phyloP scores from a whole-genome alignment of 2,329 filamentous ascomycete genomes.

The Dothidotthia symphoricarpi region DNA sequence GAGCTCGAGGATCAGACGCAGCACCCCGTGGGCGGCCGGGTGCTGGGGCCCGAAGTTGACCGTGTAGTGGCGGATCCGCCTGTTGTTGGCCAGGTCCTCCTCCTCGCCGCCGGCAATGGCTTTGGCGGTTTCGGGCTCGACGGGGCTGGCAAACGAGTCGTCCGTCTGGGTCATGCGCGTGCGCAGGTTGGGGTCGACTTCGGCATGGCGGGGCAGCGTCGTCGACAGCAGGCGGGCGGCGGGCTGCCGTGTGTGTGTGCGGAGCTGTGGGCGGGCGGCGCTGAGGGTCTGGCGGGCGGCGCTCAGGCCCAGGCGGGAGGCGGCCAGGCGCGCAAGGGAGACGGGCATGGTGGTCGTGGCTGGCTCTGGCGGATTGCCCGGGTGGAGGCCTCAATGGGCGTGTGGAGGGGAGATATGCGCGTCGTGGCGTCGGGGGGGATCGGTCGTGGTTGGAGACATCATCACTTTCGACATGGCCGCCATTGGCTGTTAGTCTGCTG shows the following conservation, averaged over 20 bases:
- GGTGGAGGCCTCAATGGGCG: conserved; percentile 36
- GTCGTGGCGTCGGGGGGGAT: conserved; percentile 37
- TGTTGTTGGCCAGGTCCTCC: conserved; percentile 53
- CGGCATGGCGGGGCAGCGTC: conserved; percentile 62
- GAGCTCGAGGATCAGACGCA: conserved; percentile 94
- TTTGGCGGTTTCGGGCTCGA: conserved; percentile 46
- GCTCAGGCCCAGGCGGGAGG: conserved; percentile 68
- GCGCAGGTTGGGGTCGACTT: conserved; percentile 48
- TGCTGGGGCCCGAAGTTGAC: conserved; percentile 99
- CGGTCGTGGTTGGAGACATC: conserved; percentile 31
- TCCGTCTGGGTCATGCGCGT: conserved; percentile 67
- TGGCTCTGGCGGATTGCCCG: conserved; percentile 26
- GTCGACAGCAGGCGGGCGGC: conserved; percentile 65
- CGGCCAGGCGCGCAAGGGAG: conserved; percentile 69
- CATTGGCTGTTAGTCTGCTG: conserved; percentile 27
- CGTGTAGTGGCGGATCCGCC: conserved; percentile 97
- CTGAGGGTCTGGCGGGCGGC: conserved; percentile 53
- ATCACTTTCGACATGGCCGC: conserved; percentile 21
- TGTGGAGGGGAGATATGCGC: conserved; percentile 29
- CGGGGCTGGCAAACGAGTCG: conserved; percentile 58
- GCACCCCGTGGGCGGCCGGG: conserved; percentile 95
- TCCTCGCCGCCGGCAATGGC: conserved; percentile 47
- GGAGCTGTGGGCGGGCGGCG: conserved; percentile 50
- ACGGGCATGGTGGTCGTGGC: conserved; percentile 60
- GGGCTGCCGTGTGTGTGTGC: conserved; percentile 42